Conservation (phyloP, 306 rosid species). For the Casuarina equisetifolia region DNA sequence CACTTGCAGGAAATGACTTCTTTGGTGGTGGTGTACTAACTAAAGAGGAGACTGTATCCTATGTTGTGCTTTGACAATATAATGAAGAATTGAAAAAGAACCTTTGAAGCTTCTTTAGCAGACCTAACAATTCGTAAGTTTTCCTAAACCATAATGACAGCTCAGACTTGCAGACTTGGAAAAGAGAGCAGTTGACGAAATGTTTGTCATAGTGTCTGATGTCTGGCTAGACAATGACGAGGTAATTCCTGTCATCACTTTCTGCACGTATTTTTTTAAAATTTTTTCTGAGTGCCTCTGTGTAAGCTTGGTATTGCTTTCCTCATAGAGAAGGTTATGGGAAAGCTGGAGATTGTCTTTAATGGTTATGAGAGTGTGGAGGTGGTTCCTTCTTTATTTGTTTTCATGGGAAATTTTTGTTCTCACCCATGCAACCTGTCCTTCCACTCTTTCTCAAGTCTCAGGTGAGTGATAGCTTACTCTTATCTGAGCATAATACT, state of each 20-base stretch:
- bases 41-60: slow-evolving; percentile 83
- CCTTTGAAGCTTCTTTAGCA: neutral
- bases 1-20: slow-evolving; percentile 70
- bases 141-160: slow-evolving; percentile 54
- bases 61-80: neutral
- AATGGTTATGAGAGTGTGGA: slow-evolving; percentile 78
- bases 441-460: slow-evolving; percentile 65
- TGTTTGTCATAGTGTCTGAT: slow-evolving; percentile 85
- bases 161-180: slow-evolving; percentile 74
- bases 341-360: slow-evolving; percentile 65
- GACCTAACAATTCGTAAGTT: slow-evolving; percentile 10
- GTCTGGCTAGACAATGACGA: slow-evolving; percentile 89
- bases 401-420: slow-evolving; percentile 95
- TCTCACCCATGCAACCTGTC: slow-evolving; percentile 87
- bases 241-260: slow-evolving; percentile 45
- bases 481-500: slow-evolving; percentile 12
- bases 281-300: slow-evolving; percentile 16
- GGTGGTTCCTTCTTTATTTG: slow-evolving; percentile 82
- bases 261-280: neutral
- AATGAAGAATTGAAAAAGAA: neutral
- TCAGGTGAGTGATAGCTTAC: slow-evolving; percentile 52
- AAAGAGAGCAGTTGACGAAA: slow-evolving; percentile 72
- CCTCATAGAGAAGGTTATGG: slow-evolving; percentile 72
- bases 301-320: slow-evolving; percentile 40
- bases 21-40: slow-evolving; percentile 66